Evolutionary conservation across 352 stramenopile species (phyloP).

Genomic region (Globisporangium spinosum): DNA sequence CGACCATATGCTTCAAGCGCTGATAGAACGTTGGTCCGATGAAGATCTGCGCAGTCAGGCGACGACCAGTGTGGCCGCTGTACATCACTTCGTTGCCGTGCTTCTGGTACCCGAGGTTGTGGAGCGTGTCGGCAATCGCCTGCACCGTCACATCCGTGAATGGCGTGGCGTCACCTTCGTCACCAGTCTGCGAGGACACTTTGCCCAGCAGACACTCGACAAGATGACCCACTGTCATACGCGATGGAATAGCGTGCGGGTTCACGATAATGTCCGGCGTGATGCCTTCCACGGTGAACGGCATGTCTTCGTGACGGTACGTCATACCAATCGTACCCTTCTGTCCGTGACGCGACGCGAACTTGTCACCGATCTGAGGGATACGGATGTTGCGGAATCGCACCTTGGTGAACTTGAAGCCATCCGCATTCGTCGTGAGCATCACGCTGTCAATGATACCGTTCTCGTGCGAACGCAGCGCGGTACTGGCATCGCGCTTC

Average conservation of each 20-base stretch:
- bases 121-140: constrained; percentile 93
- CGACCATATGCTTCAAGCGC: constrained; percentile 99
- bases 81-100: constrained; percentile 99
- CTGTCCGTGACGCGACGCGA: constrained; percentile 90
- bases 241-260: constrained; percentile 99
- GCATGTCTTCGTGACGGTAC: constrained; percentile 99
- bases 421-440: constrained; percentile 96
- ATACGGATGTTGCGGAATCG: constrained; percentile 98
- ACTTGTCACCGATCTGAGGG: constrained; percentile 99
- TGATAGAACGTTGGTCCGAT: constrained; percentile 99
- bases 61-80: constrained; percentile 98
- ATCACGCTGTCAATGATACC: constrained; percentile 99
- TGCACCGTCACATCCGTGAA: constrained; percentile 98
- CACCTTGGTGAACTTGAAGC: constrained; percentile 97
- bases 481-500: constrained; percentile 96
- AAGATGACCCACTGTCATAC: constrained; percentile 99
- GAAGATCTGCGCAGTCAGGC: constrained; percentile 96
- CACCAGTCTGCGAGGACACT: constrained; percentile 95
- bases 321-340: constrained; percentile 99
- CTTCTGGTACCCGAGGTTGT: constrained; percentile 97
- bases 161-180: constrained; percentile 98
- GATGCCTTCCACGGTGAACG: constrained; percentile 98
- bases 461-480: constrained; percentile 97
- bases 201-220: constrained; percentile 99
- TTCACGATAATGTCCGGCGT: constrained; percentile 99